Evolutionary conservation across 306 rosid genomes (phyloP), one percentile per base, ranked within the genome.

Genomic region (Vachellia collinsii): DNA sequence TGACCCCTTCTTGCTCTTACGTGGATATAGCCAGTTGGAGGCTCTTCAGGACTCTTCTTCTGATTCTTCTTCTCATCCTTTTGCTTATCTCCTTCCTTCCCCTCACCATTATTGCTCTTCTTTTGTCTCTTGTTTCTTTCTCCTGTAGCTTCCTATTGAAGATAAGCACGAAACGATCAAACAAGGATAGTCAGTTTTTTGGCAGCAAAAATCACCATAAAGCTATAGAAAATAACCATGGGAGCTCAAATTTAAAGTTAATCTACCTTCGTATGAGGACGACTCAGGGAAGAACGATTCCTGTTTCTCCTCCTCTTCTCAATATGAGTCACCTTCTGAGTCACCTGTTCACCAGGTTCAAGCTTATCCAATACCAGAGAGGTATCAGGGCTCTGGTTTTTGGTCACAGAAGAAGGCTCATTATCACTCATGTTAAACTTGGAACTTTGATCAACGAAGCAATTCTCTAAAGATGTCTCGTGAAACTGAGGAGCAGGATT

Each of bases 1-100:
- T 95, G 97, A 74, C 99, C 99, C 86, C 99, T 93, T 82, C 97
- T 89, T 75, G 98, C 99, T 88, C 99, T 91, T 43, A 95, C 99
- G 63, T 91, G 99, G 81, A 95, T 91, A 81, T 90, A 95, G 3
- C 90, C 97, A 4, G 87, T 86, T 79, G 97, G 89, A 76, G 91
- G 81, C 53, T 89, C 95, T 19, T 90, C 93, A 20, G 67, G 16
- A 79, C 54, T 71, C 38, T 91, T 85, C 76, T 88, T 86, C 74
- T 88, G 69, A 6, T 82, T 81, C 62, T 85, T 87, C 79, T 85
- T 78, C 73, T 64, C 83, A 48, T 77, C 61, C 73, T 83, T 82
- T 41, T 23, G 4, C 79, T 89, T 89, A 44, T 83, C 83, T 14
- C 73, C 82, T 77, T 70, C 86, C 68, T 84, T 74, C 78, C 23